Percentiles rank a stretch among this genome's conserved stretches.
Evolutionary conservation across 768 basidiomycete species (phyloP).

Genomic region (Daedaleopsis nitida): DNA sequence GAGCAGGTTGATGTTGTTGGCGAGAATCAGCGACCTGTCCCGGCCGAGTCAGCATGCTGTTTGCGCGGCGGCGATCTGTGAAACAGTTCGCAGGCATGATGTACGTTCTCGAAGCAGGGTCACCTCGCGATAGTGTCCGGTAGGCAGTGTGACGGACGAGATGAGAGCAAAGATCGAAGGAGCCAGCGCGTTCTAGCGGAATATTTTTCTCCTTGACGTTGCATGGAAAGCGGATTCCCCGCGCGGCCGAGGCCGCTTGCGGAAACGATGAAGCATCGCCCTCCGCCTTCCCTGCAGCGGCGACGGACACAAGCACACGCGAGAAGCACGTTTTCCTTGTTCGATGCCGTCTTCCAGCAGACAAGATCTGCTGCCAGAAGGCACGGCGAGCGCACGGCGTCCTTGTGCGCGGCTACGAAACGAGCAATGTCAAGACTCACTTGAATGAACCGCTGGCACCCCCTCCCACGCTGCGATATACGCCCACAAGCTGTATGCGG

Average conservation of each 20-base stretch:
- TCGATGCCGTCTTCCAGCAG: background rate
- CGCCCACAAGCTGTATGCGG: conserved; percentile 93
- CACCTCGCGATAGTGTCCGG: background rate
- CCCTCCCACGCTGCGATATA: conserved; percentile 92
- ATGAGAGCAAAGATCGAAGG: background rate
- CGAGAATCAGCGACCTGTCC: conserved; percentile 83
- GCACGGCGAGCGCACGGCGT: background rate
- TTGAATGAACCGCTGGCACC: conserved; percentile 93
- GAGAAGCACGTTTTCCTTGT: background rate
- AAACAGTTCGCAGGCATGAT: background rate
- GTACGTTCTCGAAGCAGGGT: background rate
- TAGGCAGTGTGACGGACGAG: background rate
- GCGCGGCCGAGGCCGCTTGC: background rate
- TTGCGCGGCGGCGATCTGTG: background rate
- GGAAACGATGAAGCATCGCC: background rate
- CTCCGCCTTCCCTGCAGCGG: background rate
- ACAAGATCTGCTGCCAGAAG: background rate
- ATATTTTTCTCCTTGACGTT: background rate
- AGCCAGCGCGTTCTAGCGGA: background rate
- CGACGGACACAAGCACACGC: background rate
- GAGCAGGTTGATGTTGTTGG: conserved; percentile 93
- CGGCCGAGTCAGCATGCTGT: conserved; percentile 15
- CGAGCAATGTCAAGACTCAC: conserved; percentile 45
- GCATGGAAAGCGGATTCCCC: background rate
- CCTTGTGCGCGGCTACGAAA: conserved; percentile 24